phyloP scores from a whole-genome alignment of 108 stramenopile genomes.

The Skeletonema grethae region DNA sequence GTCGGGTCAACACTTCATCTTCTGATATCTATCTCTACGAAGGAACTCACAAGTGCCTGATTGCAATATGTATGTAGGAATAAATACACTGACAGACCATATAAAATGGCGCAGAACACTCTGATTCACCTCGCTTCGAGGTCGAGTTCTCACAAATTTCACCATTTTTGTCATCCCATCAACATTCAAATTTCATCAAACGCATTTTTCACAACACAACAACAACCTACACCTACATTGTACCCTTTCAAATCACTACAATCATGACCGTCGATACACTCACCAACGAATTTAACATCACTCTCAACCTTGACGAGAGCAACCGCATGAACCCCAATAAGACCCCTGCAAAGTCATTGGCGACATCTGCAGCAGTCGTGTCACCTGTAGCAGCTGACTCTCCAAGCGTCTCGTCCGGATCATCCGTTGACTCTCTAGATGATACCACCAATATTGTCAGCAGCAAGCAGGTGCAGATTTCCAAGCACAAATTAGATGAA shows the following conservation, averaged over 20 bases:
- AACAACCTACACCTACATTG: background rate
- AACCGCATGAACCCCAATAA: conserved; percentile 14
- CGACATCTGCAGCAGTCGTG: conserved; percentile 2
- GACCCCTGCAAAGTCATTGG: conserved; percentile 31
- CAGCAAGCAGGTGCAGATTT: conserved; percentile 9
- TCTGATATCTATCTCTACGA: background rate
- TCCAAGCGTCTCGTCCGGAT: conserved; percentile 22
- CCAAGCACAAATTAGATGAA: conserved; percentile 33
- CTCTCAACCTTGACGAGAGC: conserved; percentile 34
- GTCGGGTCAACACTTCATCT: background rate
- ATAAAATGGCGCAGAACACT: background rate
- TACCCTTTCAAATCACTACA: background rate
- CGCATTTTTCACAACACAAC: background rate
- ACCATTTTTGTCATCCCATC: too few relatives aligned
- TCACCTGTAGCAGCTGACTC: conserved; percentile 23
- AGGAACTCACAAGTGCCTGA: background rate
- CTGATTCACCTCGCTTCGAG: background rate
- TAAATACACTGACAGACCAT: background rate
- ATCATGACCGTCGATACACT: conserved; percentile 39
- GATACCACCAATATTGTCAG: background rate
- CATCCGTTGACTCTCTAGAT: conserved; percentile 10
- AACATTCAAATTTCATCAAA: background rate
- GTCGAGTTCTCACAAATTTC: background rate
- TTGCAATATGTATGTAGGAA: background rate
- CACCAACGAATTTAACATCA: conserved; percentile 31